These are phyloP conservation scores for Xylariaceae sp. DNA, from an alignment of 2,329 filamentous ascomycete genomes.

Conservation along the genomic window DNA sequence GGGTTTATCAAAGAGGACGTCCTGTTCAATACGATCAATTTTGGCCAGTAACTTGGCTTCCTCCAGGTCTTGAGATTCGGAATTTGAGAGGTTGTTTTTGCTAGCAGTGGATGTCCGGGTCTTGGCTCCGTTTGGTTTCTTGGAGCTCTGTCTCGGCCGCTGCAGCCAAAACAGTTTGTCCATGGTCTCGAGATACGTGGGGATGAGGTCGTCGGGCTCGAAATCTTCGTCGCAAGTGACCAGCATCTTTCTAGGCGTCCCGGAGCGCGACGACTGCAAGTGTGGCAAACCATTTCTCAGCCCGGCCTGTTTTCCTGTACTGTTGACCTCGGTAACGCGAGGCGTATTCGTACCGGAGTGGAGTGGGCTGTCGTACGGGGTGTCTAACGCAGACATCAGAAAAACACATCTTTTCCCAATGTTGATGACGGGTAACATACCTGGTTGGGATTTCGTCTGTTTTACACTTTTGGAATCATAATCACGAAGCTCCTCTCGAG, in stretches of 20 bases:
- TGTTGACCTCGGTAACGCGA: slow-evolving; percentile 37
- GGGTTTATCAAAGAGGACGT: slow-evolving; percentile 68
- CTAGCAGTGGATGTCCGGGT: slow-evolving; percentile 7
- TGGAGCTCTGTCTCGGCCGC: slow-evolving; percentile 46
- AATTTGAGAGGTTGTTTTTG: neutral
- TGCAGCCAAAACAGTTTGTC: slow-evolving; percentile 60
- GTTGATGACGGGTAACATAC: slow-evolving; percentile 21
- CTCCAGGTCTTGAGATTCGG: slow-evolving; percentile 40
- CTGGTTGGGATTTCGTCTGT: slow-evolving; percentile 36
- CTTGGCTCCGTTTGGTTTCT: slow-evolving; percentile 35
- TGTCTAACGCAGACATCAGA: slow-evolving; percentile 37
- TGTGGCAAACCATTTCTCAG: slow-evolving; percentile 37
- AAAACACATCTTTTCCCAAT: neutral
- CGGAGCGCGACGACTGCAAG: slow-evolving; percentile 27
- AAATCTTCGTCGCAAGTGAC: slow-evolving; percentile 64
- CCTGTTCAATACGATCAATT: slow-evolving; percentile 70
- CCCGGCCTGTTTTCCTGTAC: slow-evolving; percentile 27
- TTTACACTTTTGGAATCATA: slow-evolving; percentile 55
- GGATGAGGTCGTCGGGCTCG: slow-evolving; percentile 69
- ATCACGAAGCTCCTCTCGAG: slow-evolving; percentile 62
- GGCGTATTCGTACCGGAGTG: slow-evolving; percentile 50
- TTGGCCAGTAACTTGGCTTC: slow-evolving; percentile 67
- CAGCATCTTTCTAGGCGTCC: slow-evolving; percentile 40
- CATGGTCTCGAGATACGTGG: slow-evolving; percentile 73
- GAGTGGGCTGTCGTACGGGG: slow-evolving; percentile 47